These are phyloP conservation scores for Amanita rubescens DNA, from an alignment of 768 basidiomycete genomes.

Conservation along the genomic window DNA sequence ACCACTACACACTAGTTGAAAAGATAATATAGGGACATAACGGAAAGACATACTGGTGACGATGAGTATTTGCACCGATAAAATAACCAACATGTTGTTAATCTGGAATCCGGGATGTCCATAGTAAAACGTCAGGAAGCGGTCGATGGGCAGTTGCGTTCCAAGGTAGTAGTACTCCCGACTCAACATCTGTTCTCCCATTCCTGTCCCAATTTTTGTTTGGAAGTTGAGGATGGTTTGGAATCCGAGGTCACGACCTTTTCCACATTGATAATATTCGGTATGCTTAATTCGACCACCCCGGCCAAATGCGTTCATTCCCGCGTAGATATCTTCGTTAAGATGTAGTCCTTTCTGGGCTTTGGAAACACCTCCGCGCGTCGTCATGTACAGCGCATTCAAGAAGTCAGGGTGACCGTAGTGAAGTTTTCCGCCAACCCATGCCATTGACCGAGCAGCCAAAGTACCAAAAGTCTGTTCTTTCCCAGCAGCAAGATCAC, in stretches of 20 bases:
- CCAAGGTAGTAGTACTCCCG: slow-evolving; percentile 99
- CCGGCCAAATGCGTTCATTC: slow-evolving; percentile 96
- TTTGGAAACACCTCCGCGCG: slow-evolving; percentile 97
- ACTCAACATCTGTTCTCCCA: slow-evolving; percentile 99
- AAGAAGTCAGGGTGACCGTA: slow-evolving; percentile 99
- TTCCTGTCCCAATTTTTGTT: slow-evolving; percentile 99
- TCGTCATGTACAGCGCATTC: slow-evolving; percentile 95
- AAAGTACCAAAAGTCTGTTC: slow-evolving; percentile 99
- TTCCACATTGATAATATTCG: slow-evolving; percentile 98
- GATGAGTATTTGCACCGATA: slow-evolving; percentile 94
- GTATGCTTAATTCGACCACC: slow-evolving; percentile 98
- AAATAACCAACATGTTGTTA: slow-evolving; percentile 98
- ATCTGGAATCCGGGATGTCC: slow-evolving; percentile 99
- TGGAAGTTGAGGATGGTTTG: slow-evolving; percentile 99
- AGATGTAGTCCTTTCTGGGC: slow-evolving; percentile 99
- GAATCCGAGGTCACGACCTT: slow-evolving; percentile 97
- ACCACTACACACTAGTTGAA: slow-evolving; percentile 51
- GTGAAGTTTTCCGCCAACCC: slow-evolving; percentile 97
- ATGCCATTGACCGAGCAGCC: slow-evolving; percentile 90
- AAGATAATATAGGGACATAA: slow-evolving; percentile 12
- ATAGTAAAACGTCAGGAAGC: slow-evolving; percentile 99
- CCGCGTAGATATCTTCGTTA: slow-evolving; percentile 99
- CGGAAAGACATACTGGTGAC: slow-evolving; percentile 61
- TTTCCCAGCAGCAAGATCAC: slow-evolving; percentile 97
- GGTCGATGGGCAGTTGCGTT: slow-evolving; percentile 94